phyloP scores from a whole-genome alignment of 1,284 basidiomycete genomes.

The Ustilago tritici region DNA sequence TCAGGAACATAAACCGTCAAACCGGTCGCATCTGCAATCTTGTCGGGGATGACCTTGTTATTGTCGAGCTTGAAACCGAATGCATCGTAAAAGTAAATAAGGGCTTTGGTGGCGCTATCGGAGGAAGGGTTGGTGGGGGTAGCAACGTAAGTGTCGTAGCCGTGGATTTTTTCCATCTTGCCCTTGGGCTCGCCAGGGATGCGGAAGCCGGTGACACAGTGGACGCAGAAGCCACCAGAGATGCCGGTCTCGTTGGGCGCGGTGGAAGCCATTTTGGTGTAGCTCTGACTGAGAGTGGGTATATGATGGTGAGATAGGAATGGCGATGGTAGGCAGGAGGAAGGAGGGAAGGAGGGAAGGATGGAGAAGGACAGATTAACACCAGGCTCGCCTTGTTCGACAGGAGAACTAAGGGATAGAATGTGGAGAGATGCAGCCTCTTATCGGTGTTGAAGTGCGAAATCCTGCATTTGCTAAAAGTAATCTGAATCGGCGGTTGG shows the following conservation, averaged over 20 bases:
- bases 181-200: conserved; percentile 56
- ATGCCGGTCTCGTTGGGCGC: not conserved
- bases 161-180: conserved; percentile 46
- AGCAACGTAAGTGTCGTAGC: conserved; percentile 62
- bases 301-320: not conserved
- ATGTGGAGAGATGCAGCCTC: not conserved
- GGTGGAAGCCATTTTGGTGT: conserved; percentile 6
- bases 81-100: conserved; percentile 76
- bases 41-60: conserved; percentile 77
- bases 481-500: no score
- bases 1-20: conserved; percentile 76
- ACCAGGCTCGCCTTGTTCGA: not conserved
- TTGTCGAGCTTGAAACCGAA: conserved; percentile 70
- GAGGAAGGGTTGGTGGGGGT: conserved; percentile 51
- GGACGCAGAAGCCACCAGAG: conserved; percentile 44
- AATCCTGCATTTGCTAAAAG: no score
- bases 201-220: conserved; percentile 51
- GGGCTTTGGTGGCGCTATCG: conserved; percentile 68
- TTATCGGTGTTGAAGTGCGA: not conserved
- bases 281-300: no score
- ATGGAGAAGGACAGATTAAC: not conserved
- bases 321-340: not conserved
- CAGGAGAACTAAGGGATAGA: not conserved
- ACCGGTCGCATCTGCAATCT: conserved; percentile 73
- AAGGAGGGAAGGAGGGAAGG: not conserved